A percentile compares a stretch with the other conserved stretches of the same genome.
Conservation (phyloP, 257 asterid species). For the Petunia axillaris region DNA sequence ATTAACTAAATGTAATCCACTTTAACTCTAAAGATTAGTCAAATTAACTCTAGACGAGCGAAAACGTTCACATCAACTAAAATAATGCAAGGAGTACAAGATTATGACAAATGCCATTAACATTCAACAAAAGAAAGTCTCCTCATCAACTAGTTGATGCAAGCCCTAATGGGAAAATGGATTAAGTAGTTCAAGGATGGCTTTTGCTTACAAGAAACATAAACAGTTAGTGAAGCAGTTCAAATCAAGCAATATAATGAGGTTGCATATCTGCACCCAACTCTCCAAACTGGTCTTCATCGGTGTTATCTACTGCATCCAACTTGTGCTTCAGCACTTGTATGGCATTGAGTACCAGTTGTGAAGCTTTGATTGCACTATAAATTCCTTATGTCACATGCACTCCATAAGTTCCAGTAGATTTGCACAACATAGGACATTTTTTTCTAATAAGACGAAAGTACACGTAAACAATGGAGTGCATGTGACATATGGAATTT, state of each 20-base stretch:
- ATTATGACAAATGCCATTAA: background rate
- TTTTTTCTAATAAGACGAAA: too few relatives aligned
- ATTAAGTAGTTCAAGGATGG: slow-evolving; percentile 16
- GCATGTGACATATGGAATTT: too few relatives aligned
- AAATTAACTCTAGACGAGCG: too few relatives aligned
- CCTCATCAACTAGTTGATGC: background rate
- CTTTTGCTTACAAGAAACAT: background rate
- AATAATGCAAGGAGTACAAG: background rate
- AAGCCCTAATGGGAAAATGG: background rate
- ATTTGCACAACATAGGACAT: too few relatives aligned
- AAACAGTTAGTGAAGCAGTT: background rate
- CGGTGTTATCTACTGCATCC: slow-evolving; percentile 95
- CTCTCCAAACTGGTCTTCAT: slow-evolving; percentile 96
- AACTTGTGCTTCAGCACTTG: slow-evolving; percentile 85
- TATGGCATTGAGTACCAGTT: slow-evolving; percentile 79
- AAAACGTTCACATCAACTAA: too few relatives aligned
- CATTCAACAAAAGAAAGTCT: background rate
- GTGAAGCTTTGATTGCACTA: slow-evolving; percentile 83
- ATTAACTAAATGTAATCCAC: too few relatives aligned
- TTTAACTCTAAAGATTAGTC: too few relatives aligned
- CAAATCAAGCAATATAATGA: background rate
- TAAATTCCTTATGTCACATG: too few relatives aligned
- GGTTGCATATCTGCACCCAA: slow-evolving; percentile 92
- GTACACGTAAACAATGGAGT: too few relatives aligned
- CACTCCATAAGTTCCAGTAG: too few relatives aligned